Base-by-base conservation (phyloP, 352 stramenopile species). In the Pythium insidiosum region DNA sequence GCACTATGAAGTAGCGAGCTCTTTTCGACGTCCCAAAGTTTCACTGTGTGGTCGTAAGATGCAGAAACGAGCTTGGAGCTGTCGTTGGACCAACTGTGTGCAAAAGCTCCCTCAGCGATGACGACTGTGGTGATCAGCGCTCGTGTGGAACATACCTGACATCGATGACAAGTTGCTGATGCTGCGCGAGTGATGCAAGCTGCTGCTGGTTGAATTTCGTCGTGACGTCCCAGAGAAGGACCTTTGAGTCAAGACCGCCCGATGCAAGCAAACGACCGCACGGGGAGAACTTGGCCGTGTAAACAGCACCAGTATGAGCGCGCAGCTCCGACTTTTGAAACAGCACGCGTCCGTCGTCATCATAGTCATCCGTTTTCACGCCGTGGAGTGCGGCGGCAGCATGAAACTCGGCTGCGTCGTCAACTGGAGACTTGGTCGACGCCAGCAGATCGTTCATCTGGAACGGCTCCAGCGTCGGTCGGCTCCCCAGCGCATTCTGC, bases 191-290 rank as follows among this genome's bases (percentile, higher is more conserved):
- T 42, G 78, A 75, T 19, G 77, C 78, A 35, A 94, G 47, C 47
- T 93, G 81, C 53, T 84, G 73, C 59, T 90, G 81, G 41, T 90
- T 90, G 57, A 91, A 89, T 52, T 93, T 90, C 48, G 81, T 89
- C 15, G 81, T 93, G 41, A 90, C 73, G 57, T 93, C 81, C 81
- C 81, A 93, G 15, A 93, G 58, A 53, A 90, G 57, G 43, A 93
- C 76, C 40, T 82, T 84, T 45, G 69, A 82, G 54, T 93, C 81
- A 25, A 93, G 71, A 48, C 73, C 58, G n/a, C 81, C 81, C 11
- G 75, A 89, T 35, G 75, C 77, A 30, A 93, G 55, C 42, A 93
- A 58, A n/a, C 78, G 68, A 3, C 81, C 81, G 45, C 77, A 90
- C 1, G 80, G 77, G 18, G 75, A 89, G 47, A 93, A 93, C 54